These are phyloP conservation scores for Polysphondylium violaceum DNA, from an alignment of 78 protist genomes.

Conservation along the genomic window DNA sequence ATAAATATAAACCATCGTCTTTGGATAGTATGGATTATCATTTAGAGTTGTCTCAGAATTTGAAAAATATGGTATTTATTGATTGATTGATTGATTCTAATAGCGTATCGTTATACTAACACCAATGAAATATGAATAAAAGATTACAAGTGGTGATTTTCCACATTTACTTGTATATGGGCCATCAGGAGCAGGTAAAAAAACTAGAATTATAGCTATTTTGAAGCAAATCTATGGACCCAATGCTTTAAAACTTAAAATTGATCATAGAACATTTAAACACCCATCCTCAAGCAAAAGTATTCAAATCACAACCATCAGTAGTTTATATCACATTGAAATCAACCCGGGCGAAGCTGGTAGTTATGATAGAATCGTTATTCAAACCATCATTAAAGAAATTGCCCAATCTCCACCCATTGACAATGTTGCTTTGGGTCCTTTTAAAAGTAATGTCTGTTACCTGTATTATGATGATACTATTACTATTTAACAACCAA, in stretches of 20 bases:
- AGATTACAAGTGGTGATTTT: slow-evolving; percentile 87
- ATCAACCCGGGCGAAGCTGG: slow-evolving; percentile 98
- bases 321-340: slow-evolving; percentile 94
- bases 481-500: slow-evolving; percentile 1
- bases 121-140: not conserved
- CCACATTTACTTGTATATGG: slow-evolving; percentile 99
- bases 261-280: slow-evolving; percentile 78
- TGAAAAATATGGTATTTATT: slow-evolving; percentile 84
- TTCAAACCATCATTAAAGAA: slow-evolving; percentile 96
- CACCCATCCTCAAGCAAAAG: slow-evolving; percentile 33
- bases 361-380: slow-evolving; percentile 92
- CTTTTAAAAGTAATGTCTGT: slow-evolving; percentile 39
- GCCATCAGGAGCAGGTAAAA: slow-evolving; percentile 99
- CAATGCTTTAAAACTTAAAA: slow-evolving; percentile 82
- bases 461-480: not conserved
- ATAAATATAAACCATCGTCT: slow-evolving; percentile 96
- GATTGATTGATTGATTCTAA: not conserved
- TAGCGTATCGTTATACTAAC: not conserved
- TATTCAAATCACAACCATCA: slow-evolving; percentile 88
- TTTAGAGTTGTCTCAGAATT: slow-evolving; percentile 45
- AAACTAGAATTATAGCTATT: slow-evolving; percentile 94
- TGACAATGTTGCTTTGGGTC: slow-evolving; percentile 32
- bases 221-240: slow-evolving; percentile 96
- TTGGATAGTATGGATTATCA: slow-evolving; percentile 88
- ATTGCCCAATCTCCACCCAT: slow-evolving; percentile 94